phyloP scores from a whole-genome alignment of 2,329 filamentous ascomycete species.

The Scleromitrula shiraiana region DNA sequence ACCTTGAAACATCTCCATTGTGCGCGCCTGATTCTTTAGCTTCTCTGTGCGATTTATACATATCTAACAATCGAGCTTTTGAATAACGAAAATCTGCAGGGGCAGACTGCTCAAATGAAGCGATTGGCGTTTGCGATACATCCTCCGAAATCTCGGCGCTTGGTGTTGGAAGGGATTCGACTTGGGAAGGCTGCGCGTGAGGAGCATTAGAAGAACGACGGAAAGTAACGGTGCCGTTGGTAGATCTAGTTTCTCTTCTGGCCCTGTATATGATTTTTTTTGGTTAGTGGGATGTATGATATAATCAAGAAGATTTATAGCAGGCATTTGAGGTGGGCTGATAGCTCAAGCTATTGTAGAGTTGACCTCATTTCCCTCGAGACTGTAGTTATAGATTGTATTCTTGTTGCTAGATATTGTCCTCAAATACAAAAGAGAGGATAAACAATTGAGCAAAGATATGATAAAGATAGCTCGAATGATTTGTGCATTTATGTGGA shows the following conservation, averaged over 20 bases:
- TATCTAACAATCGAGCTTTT: slow-evolving; percentile 57
- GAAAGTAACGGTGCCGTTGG: slow-evolving; percentile 53
- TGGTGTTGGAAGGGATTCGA: slow-evolving; percentile 17
- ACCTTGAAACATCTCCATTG: slow-evolving; percentile 52
- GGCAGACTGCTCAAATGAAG: slow-evolving; percentile 34
- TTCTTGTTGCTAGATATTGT: too few relatives aligned
- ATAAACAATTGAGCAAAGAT: too few relatives aligned
- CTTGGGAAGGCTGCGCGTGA: slow-evolving; percentile 27
- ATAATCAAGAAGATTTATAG: too few relatives aligned
- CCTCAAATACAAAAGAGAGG: too few relatives aligned
- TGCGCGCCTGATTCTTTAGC: slow-evolving; percentile 35
- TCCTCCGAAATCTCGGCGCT: slow-evolving; percentile 18
- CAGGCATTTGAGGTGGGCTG: too few relatives aligned
- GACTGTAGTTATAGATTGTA: too few relatives aligned
- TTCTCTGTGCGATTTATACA: slow-evolving; percentile 52
- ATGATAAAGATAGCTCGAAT: too few relatives aligned
- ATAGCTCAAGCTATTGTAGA: too few relatives aligned
- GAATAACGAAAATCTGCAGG: slow-evolving; percentile 28
- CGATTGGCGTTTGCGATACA: slow-evolving; percentile 29
- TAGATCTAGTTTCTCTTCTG: slow-evolving; percentile 48
- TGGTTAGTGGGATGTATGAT: background rate
- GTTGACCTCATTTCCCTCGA: too few relatives aligned
- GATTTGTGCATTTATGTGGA: too few relatives aligned
- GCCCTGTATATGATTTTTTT: slow-evolving; percentile 36
- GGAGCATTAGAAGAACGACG: slow-evolving; percentile 55